Conservation (phyloP, 2,329 filamentous ascomycete genomes). For the Alternaria atra region DNA sequence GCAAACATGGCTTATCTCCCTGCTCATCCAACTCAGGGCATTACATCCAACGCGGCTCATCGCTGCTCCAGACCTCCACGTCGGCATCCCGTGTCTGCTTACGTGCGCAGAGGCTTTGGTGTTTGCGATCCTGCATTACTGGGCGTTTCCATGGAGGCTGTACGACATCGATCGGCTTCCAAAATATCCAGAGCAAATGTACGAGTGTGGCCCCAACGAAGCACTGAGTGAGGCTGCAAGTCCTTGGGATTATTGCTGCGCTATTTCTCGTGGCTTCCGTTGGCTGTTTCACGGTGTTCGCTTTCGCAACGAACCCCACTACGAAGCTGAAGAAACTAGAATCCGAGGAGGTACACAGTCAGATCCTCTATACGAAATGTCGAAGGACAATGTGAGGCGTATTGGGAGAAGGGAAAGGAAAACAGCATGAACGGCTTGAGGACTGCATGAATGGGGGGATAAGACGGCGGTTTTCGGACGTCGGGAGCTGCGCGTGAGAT, state of each 20-base stretch:
- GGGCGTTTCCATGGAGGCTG: conserved; percentile 79
- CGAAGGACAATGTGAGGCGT: not conserved
- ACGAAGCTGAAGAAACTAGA: not conserved
- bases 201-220: conserved; percentile 70
- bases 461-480: not conserved
- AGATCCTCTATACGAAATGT: not conserved
- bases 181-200: conserved; percentile 42
- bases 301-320: conserved; percentile 53
- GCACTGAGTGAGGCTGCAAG: conserved; percentile 79
- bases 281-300: conserved; percentile 83
- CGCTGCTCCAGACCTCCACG: conserved; percentile 77
- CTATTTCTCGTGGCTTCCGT: conserved; percentile 76
- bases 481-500: not conserved
- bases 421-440: not conserved
- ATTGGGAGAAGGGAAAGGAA: not conserved
- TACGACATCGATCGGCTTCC: conserved; percentile 61
- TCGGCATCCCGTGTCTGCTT: conserved; percentile 80
- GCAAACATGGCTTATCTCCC: conserved; percentile 67
- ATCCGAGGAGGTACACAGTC: not conserved
- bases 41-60: conserved; percentile 70
- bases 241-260: conserved; percentile 83
- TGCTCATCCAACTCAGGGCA: conserved; percentile 65
- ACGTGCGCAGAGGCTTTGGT: conserved; percentile 86
- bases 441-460: not conserved
- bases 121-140: conserved; percentile 80